Base-by-base conservation (phyloP, 2,329 filamentous ascomycete genomes). In the Cercospora sesami region DNA sequence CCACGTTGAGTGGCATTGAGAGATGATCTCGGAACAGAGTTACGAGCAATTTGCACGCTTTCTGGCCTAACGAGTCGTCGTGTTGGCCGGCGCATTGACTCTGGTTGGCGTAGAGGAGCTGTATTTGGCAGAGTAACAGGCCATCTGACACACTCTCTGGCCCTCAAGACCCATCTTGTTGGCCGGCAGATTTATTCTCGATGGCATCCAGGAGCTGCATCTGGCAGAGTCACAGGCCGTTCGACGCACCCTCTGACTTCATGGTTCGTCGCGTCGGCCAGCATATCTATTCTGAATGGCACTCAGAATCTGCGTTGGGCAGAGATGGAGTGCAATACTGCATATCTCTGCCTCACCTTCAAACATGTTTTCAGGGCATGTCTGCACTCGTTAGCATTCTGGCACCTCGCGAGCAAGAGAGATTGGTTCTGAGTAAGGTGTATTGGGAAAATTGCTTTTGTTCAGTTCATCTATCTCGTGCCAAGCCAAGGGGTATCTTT, bases 401-500 rank as follows among this genome's bases (percentile, higher is more conserved):
- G 36, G 36, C 6, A 39, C n/a, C 16, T 39, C 16, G 16, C 36
- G 6, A 39, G 1, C 36, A 3, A 16, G 36, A n/a, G 36, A n/a
- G 14, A 39, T 3, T n/a, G 36, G 36, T 39, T 39, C 16, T n/a
- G 36, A 39, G 36, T 39, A 16, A 39, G 16, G 36, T 39, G 16
- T 39, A 39, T 39, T 39, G 6, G n/a, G 36, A 39, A 39, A 39
- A 39, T 39, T 39, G 36, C 36, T 39, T 39, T 39, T 39, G 18
- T 53, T 23, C 48, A 53, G 23, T 53, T 28, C 58, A 33, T 60
- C 58, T 60, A 39, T 60, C 23, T 60, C 58, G 58, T 60, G 31
- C 31, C 58, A 60, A 36, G 58, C 28, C 58, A 21, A 60, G 30
- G 58, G 58, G 58, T 60, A 60, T 60, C 58, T 60, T 60, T 53